Base-by-base conservation (phyloP, 2,329 filamentous ascomycete species). In the Passalora sequoiae region DNA sequence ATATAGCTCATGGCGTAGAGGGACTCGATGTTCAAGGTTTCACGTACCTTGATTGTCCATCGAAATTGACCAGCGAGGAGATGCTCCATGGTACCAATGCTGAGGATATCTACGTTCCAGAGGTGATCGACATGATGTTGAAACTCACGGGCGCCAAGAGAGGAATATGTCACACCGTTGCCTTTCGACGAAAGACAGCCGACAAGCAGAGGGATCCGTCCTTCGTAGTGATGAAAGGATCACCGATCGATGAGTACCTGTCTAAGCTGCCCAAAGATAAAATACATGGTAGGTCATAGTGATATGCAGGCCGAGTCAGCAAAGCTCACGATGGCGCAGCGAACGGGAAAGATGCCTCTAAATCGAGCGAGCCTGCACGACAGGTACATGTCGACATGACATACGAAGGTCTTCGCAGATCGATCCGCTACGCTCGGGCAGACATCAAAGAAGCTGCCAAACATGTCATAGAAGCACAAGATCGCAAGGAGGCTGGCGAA, bases 11-110 rank as follows among this genome's bases (percentile, higher is more conserved):
- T 17, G 50, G 50, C 3, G 24, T 27, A n/a, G 38, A 36, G 17
- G 46, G 45, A 9, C 39, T 54, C n/a, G 51, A 54, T 19, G 35
- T 33, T 4, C 46, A 51, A 22, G 43, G 39, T 10, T 54, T 54
- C 40, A 47, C 51, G 1, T 49, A 49, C 9, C 24, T 49, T 6
- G 32, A 49, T 3, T 44, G 51, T 40, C 20, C 21, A 4, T 54
- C 39, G 8, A 25, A 38, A 0, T 20, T 51, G 9, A 35, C 38
- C 4, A 21, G 24, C 4, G 48, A 49, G 8, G 38, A 49, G 12
- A 28, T 54, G 5, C 33, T 51, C 6, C 24, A 47, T n/a, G 48
- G 38, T 17, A 47, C 24, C 2, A 51, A 49, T 8, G 48, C 32
- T 3, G 51, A 54, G 13, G 39, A 49, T 2, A 32, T 40, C 4